Conservation (phyloP, 177 flowering plant genomes). For the Vitis hybrid region DNA sequence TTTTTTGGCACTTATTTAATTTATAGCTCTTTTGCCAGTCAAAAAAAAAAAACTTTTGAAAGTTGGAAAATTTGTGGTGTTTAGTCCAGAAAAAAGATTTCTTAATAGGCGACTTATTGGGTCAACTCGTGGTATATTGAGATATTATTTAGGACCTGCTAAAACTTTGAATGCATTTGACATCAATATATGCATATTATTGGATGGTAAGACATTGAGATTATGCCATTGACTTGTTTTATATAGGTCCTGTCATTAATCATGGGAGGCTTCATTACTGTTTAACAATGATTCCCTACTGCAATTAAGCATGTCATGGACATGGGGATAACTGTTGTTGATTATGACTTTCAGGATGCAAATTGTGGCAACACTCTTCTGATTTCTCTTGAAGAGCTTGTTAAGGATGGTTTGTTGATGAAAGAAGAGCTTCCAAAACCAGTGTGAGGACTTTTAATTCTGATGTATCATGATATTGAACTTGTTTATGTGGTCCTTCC, state of each 20-base stretch:
- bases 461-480: background rate
- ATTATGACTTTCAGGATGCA: conserved; percentile 67
- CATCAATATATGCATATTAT: background rate
- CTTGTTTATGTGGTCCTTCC: conserved; percentile 1
- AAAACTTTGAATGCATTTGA: background rate
- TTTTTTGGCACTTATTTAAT: no score
- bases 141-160: no score
- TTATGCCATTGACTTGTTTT: background rate
- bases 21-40: no score
- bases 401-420: conserved; percentile 81
- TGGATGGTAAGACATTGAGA: background rate
- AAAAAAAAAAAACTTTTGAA: no score
- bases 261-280: no score
- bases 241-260: background rate
- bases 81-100: no score
- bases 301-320: no score
- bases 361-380: conserved; percentile 96
- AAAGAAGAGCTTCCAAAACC: conserved; percentile 86
- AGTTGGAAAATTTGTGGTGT: no score
- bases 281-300: no score
- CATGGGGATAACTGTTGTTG: conserved; percentile 1
- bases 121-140: no score
- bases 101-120: no score
- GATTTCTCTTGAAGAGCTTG: conserved; percentile 96
- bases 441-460: conserved; percentile 46